These are phyloP conservation scores for Aspergillus intermedius DNA, from an alignment of 2,329 filamentous ascomycete genomes.

Conservation along the genomic window DNA sequence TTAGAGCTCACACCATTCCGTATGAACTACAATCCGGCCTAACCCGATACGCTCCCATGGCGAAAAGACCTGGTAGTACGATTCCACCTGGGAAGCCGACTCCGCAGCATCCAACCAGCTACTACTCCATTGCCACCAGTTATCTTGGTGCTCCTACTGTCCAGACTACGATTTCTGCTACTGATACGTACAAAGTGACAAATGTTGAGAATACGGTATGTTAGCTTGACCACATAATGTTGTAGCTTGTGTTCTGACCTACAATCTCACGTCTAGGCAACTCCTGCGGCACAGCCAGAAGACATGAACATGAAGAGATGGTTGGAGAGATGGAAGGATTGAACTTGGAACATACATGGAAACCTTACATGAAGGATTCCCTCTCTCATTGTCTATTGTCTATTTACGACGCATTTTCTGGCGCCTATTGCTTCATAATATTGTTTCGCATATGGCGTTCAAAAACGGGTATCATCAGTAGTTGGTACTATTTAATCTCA, in stretches of 20 bases:
- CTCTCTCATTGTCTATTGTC: too few relatives aligned
- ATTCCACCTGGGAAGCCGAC: slow-evolving; percentile 49
- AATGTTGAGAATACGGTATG: slow-evolving; percentile 56
- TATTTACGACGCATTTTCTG: too few relatives aligned
- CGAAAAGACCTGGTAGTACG: slow-evolving; percentile 52
- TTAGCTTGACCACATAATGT: slow-evolving; percentile 7
- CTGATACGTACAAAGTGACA: slow-evolving; percentile 45
- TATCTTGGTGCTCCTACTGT: slow-evolving; percentile 42
- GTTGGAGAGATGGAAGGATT: slow-evolving; percentile 56
- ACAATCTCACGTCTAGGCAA: slow-evolving; percentile 37
- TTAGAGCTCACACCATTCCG: slow-evolving; percentile 35
- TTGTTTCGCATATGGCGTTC: not conserved
- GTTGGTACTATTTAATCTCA: not conserved
- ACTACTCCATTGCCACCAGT: slow-evolving; percentile 47
- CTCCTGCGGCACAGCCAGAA: slow-evolving; percentile 47
- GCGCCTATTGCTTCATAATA: not conserved
- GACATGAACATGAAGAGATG: slow-evolving; percentile 50
- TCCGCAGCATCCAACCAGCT: slow-evolving; percentile 51
- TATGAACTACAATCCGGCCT: slow-evolving; percentile 51
- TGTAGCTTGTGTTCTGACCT: slow-evolving; percentile 3
- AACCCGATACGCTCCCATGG: slow-evolving; percentile 57
- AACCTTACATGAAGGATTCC: not conserved
- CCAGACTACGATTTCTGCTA: slow-evolving; percentile 46
- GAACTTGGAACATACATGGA: slow-evolving; percentile 4
- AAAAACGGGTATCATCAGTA: not conserved